A percentile compares a stretch with the other conserved stretches of the same genome.
Evolutionary conservation across 306 rosid species (phyloP).

Genomic region (Spatholobus suberectus): DNA sequence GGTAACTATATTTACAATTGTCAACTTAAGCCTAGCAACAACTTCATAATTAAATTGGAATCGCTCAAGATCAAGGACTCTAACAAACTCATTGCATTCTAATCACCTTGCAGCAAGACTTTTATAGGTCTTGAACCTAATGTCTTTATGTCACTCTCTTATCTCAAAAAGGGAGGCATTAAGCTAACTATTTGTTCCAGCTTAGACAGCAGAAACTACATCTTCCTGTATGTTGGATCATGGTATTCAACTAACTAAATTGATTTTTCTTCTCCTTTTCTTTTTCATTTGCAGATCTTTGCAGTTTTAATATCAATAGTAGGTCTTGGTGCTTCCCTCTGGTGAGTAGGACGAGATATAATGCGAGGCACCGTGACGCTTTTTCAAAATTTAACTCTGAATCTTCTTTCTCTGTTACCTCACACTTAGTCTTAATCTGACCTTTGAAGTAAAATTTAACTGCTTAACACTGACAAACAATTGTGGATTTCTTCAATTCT

Average conservation of each 20-base stretch:
- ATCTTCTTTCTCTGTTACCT: constrained; percentile 30
- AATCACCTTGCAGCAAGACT: background rate
- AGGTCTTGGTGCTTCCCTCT: constrained; percentile 87
- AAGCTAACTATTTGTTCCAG: background rate
- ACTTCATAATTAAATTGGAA: background rate
- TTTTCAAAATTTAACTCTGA: constrained; percentile 33
- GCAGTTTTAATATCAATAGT: constrained; percentile 84
- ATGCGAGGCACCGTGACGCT: constrained; percentile 84
- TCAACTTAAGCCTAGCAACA: background rate
- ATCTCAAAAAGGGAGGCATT: background rate
- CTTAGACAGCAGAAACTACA: too few species aligned
- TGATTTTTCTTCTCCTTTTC: constrained; percentile 11
- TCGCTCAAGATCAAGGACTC: background rate
- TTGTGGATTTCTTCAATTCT: too few species aligned
- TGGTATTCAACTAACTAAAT: too few species aligned
- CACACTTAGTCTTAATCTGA: too few species aligned
- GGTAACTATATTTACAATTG: background rate
- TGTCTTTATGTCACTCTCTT: background rate
- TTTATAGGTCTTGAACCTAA: background rate
- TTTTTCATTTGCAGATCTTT: constrained; percentile 64
- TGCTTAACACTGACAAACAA: too few species aligned
- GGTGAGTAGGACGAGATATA: constrained; percentile 98
- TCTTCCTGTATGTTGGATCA: too few species aligned
- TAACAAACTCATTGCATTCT: background rate
- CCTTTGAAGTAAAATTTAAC: too few species aligned